A percentile compares a stretch with the other conserved stretches of the same genome.
Evolutionary conservation across 495 filamentous ascomycete species (phyloP).

Genomic region (Chaetomidium leptoderma): DNA sequence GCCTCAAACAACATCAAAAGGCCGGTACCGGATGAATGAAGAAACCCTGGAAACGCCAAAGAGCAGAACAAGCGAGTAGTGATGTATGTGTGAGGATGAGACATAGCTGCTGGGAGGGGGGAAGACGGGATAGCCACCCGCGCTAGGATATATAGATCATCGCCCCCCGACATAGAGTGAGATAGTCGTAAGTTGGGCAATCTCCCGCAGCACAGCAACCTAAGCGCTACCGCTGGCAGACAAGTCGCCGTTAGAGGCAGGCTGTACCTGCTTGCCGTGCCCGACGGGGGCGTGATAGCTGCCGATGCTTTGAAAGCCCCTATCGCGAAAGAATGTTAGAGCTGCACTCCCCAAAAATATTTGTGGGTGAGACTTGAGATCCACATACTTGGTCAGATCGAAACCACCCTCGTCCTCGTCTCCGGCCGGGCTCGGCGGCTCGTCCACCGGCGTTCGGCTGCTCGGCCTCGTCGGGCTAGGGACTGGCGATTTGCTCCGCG

Average conservation of each 20-base stretch:
- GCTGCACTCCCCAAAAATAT: not conserved
- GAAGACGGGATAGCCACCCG: too few species aligned
- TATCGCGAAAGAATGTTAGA: slow-evolving; percentile 14
- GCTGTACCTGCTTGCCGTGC: slow-evolving; percentile 32
- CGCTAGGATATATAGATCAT: too few species aligned
- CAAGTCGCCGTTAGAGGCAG: slow-evolving; percentile 21
- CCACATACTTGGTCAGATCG: slow-evolving; percentile 38
- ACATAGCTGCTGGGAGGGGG: too few species aligned
- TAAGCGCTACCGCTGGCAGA: slow-evolving; percentile 11
- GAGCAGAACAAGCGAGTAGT: too few species aligned
- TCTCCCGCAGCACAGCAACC: not conserved
- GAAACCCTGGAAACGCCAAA: too few species aligned
- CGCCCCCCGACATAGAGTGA: not conserved
- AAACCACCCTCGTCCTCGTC: slow-evolving; percentile 33
- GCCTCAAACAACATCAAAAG: too few species aligned
- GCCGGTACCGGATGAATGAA: too few species aligned
- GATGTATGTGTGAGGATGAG: too few species aligned
- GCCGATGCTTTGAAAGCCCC: slow-evolving; percentile 42
- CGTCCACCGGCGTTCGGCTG: slow-evolving; percentile 15
- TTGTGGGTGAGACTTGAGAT: too few species aligned
- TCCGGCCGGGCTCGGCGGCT: slow-evolving; percentile 22
- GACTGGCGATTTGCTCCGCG: slow-evolving; percentile 35
- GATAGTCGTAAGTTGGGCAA: not conserved
- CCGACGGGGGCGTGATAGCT: slow-evolving; percentile 36
- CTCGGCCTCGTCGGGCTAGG: slow-evolving; percentile 30